Evolutionary conservation across 2,329 filamentous ascomycete genomes (phyloP).

Genomic region (Dactylellina cionopaga): DNA sequence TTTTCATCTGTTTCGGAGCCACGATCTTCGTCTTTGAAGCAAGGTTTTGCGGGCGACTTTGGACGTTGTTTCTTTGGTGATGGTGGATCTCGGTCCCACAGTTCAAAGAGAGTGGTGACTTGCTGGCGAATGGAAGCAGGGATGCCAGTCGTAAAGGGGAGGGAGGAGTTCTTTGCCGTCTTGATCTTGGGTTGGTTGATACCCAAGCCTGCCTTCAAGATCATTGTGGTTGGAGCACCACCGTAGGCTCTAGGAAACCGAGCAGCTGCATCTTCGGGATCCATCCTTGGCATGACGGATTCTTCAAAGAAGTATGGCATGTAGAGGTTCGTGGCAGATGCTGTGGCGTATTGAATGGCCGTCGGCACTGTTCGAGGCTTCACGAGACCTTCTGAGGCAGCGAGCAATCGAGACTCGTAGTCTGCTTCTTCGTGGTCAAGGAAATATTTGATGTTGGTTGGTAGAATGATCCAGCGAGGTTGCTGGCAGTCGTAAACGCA

Average conservation of each 20-base stretch:
- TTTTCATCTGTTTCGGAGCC: constrained; percentile 42
- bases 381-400: constrained; percentile 25
- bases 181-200: constrained; percentile 50
- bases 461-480: constrained; percentile 50
- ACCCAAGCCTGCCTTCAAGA: constrained; percentile 38
- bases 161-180: constrained; percentile 25
- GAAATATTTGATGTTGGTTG: constrained; percentile 42
- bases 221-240: constrained; percentile 46
- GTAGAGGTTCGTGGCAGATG: constrained; percentile 33
- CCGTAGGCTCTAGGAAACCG: constrained; percentile 43
- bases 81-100: constrained; percentile 47
- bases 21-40: constrained; percentile 34
- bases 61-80: constrained; percentile 37
- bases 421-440: constrained; percentile 40
- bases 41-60: constrained; percentile 5
- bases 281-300: constrained; percentile 47
- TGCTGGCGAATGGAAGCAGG: constrained; percentile 34
- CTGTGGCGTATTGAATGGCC: constrained; percentile 31
- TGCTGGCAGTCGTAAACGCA: constrained; percentile 49
- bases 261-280: constrained; percentile 21
- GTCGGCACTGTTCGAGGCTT: constrained; percentile 38
- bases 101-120: constrained; percentile 33
- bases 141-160: constrained; percentile 31
- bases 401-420: constrained; percentile 30
- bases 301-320: constrained; percentile 51